Evolutionary conservation across 805 yeast genomes (phyloP), one percentile per base, ranked within the genome.

Genomic region (Millerozyma miso): DNA sequence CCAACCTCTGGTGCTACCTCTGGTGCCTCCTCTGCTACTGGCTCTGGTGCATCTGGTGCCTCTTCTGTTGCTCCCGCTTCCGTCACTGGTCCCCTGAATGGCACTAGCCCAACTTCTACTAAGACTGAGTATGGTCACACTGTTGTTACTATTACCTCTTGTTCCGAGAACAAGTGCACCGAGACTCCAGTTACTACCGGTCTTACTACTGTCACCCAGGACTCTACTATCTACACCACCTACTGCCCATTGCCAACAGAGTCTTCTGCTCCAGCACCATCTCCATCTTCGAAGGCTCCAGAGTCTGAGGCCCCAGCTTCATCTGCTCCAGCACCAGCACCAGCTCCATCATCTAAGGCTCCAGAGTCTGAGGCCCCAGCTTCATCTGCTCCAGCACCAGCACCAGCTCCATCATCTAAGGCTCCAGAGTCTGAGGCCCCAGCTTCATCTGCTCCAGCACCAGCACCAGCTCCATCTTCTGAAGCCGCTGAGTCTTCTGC

Each of bases 131-230:
- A 46, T 19, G 37, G 47, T 3, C 54, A 63, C 26, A 58, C 65
- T 19, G 58, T 58, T 14, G 35, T 65, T 10, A 62, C 68, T 14
- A 50, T 63, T 39, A 65, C 73, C 31, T 60, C 69, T 15, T 68
- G 73, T 47, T 41, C 51, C 6, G 60, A 58, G 42, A 33, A 64
- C 53, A 56, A 51, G 44, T 67, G 73, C 49, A 19, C 48, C 4
- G 34, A 37, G 16, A 53, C 42, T 32, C 51, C 65, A 14, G 55
- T 56, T 32, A 65, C 71, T 41, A 58, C 67, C 40, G 72, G 72
- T 38, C 36, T 56, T 6, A 52, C 60, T 13, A 41, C 54, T 31
- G 48, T 56, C 19, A 54, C 60, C 29, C 33, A 60, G 36, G 46
- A 48, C 16, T 50, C 52, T 34, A 56, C 60, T 33, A 46, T 51